A percentile compares a stretch with the other conserved stretches of the same genome.
Evolutionary conservation across 305 asterid genomes (phyloP).

Genomic region (Plantago rigida): DNA sequence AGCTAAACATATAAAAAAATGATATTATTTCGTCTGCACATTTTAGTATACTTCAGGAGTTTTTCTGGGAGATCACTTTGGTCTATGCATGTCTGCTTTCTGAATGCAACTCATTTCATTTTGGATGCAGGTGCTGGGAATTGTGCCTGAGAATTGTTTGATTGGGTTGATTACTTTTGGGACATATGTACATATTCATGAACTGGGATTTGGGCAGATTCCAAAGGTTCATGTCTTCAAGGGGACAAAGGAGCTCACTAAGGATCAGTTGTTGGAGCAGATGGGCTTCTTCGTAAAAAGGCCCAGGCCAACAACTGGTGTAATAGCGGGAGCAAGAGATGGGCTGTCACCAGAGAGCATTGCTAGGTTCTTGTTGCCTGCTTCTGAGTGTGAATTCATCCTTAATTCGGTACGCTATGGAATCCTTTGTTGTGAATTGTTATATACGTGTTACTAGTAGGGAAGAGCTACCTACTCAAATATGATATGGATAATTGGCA

Average conservation of each 20-base stretch:
- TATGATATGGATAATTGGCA: background rate
- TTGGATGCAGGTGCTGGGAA: conserved; percentile 67
- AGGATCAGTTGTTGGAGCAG: conserved; percentile 85
- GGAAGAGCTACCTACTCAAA: conserved; percentile 4
- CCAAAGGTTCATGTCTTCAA: conserved; percentile 90
- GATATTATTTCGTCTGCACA: background rate
- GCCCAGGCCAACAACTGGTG: conserved; percentile 79
- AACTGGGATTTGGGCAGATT: conserved; percentile 81
- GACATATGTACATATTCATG: conserved; percentile 81
- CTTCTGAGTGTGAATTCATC: conserved; percentile 93
- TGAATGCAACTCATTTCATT: conserved; percentile 9
- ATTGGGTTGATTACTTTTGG: conserved; percentile 91
- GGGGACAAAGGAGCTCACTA: conserved; percentile 85
- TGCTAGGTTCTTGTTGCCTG: conserved; percentile 81
- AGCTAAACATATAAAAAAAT: background rate
- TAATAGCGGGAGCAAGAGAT: conserved; percentile 84
- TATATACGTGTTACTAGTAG: conserved; percentile 9
- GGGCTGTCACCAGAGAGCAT: conserved; percentile 89
- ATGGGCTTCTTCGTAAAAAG: conserved; percentile 84
- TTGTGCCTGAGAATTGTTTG: conserved; percentile 83
- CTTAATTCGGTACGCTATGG: conserved; percentile 64
- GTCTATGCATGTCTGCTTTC: conserved; percentile 7
- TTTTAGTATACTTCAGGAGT: background rate
- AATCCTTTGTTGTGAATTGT: conserved; percentile 25
- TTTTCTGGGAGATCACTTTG: background rate